Evolutionary conservation across 2,329 filamentous ascomycete species (phyloP), one percentile per base, ranked within the genome.

Genomic region (Colletotrichum trifolii): DNA sequence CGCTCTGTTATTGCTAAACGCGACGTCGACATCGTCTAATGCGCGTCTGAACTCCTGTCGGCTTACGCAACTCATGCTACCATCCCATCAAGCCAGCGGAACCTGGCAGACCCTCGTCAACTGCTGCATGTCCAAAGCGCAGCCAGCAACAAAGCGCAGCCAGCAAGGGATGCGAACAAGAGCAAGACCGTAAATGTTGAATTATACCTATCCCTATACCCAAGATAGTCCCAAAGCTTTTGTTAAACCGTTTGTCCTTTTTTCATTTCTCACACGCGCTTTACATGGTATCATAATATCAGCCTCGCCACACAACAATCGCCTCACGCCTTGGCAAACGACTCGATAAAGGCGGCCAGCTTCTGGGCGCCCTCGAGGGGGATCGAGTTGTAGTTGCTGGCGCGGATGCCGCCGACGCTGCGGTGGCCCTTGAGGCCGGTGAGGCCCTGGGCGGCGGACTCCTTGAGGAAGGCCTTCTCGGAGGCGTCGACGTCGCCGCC

Each of bases 331-430:
- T 73, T 77, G 33, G 86, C 85, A 74, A 88, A 89, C 0, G 76
- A 73, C 10, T 79, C 73, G 56, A 94, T 83, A 68, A 91, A 93
- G 35, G 79, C 77, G 50, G 86, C 89, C 49, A 94, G 81, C 77
- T 90, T 90, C 77, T 91, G 82, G 0, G 88, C 89, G 0, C 87
- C 89, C 45, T 87, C 85, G 0, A 90, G 74, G 0, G 91, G 78
- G 46, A 97, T 89, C 2, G 92, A 91, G 79, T 97, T 97, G 81
- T 97, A 98, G 76, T 96, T 97, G 77, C 87, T 91, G 17, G 90
- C 91, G 12, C 95, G 87, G 67, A 97, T 94, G 35, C 94, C 94
- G 13, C 93, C 92, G 2, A 98, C 90, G 65, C 87, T 91, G 67
- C 95, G 86, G 76, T 98, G 95, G 0, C 95, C 95, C 81, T 97